Evolutionary conservation across 164 flowering plant species (phyloP).

Genomic region (Piper longum): DNA sequence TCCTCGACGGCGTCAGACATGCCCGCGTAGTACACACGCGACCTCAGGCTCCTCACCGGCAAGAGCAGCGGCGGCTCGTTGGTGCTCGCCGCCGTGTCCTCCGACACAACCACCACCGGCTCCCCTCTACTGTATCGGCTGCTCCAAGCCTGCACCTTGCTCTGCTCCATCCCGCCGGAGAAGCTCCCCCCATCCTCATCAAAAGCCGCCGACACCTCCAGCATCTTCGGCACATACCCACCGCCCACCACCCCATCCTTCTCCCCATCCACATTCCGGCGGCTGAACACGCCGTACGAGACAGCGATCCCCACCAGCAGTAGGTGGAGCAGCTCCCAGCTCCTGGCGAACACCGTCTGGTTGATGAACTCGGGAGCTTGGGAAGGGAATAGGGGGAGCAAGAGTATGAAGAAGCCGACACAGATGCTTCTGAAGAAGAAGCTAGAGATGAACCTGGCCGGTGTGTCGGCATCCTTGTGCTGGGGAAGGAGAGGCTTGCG

Average conservation of each 20-base stretch:
- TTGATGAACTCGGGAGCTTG: conserved; percentile 66
- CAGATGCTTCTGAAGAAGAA: conserved; percentile 35
- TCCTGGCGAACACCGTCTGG: conserved; percentile 36
- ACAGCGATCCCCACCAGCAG: conserved; percentile 81
- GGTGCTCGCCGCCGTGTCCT: conserved; percentile 15
- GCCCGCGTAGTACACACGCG: conserved; percentile 26
- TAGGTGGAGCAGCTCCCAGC: conserved; percentile 91
- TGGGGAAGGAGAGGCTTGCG: not conserved
- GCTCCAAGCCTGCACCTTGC: conserved; percentile 65
- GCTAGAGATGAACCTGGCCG: conserved; percentile 31
- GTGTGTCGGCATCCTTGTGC: conserved; percentile 16
- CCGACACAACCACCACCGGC: conserved; percentile 39
- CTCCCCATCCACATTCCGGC: conserved; percentile 35
- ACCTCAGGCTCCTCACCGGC: conserved; percentile 80
- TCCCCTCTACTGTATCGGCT: conserved; percentile 45
- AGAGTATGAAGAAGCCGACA: conserved; percentile 24
- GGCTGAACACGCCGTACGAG: conserved; percentile 81
- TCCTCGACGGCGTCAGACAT: conserved; percentile 11
- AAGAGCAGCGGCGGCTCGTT: conserved; percentile 46
- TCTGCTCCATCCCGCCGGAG: conserved; percentile 22
- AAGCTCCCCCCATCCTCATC: conserved; percentile 51
- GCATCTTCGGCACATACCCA: conserved; percentile 49
- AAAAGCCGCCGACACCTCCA: conserved; percentile 70
- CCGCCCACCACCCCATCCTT: conserved; percentile 47
- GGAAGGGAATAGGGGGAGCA: conserved; percentile 55